phyloP scores from a whole-genome alignment of 2,329 filamentous ascomycete genomes.

The Colletotrichum brevisporum region DNA sequence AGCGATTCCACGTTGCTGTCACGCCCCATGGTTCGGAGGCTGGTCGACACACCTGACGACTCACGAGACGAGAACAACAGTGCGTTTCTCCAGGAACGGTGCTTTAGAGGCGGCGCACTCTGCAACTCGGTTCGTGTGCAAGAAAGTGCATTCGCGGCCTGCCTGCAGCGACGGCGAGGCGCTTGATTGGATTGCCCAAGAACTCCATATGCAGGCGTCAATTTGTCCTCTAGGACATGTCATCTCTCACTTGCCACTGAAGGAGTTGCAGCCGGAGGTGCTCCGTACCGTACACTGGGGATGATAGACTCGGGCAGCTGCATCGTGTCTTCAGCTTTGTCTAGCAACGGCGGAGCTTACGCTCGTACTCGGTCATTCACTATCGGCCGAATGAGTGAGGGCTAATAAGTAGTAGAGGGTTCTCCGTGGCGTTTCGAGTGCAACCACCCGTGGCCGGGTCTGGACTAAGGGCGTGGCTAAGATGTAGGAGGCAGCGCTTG shows the following conservation, averaged over 20 bases:
- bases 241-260: constrained; percentile 30
- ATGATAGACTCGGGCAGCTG: too few relatives aligned
- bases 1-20: constrained; percentile 24
- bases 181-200: constrained; percentile 26
- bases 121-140: constrained; percentile 2
- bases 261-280: constrained; percentile 21
- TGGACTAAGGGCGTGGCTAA: constrained; percentile 17
- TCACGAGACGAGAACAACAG: constrained; percentile 20
- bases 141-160: constrained; percentile 5
- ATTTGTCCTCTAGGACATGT: constrained; percentile 21
- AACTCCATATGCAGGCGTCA: constrained; percentile 10
- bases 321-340: too few relatives aligned
- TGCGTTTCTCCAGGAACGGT: constrained; percentile 22
- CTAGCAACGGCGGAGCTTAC: not conserved
- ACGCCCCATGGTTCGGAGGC: constrained; percentile 21
- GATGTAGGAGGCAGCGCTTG: constrained; percentile 1
- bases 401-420: not conserved
- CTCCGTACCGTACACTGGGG: not conserved
- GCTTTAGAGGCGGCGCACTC: not conserved
- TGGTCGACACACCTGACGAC: constrained; percentile 25
- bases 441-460: constrained; percentile 12
- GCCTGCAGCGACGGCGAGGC: constrained; percentile 16
- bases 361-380: constrained; percentile 8
- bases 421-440: too few relatives aligned
- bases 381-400: constrained; percentile 16